Percentiles rank a stretch among this genome's conserved stretches.
Conservation (phyloP, 192 early-diverging fungal species). For the Powellomyces hirtus region DNA sequence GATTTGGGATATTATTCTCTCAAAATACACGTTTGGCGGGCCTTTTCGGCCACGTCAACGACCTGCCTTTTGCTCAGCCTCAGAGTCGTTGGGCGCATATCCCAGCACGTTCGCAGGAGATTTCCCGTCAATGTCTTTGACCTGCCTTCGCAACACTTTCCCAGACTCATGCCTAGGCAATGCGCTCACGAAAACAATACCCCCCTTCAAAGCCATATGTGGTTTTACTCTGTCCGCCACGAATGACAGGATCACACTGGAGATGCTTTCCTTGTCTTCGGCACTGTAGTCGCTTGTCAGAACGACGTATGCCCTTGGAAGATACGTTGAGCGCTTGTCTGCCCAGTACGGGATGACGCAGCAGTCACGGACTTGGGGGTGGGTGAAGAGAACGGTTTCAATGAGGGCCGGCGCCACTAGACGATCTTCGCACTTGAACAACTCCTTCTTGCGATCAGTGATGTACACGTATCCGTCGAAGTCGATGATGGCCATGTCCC, state of each 20-base stretch:
- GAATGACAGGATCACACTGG: not conserved
- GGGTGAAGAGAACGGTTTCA: not conserved
- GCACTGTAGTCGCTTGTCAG: not conserved
- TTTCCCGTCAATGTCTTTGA: not conserved
- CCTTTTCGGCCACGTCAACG: no score
- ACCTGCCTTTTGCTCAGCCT: no score
- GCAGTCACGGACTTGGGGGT: not conserved
- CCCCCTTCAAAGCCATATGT: not conserved
- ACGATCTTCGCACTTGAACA: not conserved
- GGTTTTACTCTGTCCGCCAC: not conserved
- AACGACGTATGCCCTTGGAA: not conserved
- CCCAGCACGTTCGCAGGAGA: no score
- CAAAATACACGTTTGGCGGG: no score
- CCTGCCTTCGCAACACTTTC: not conserved
- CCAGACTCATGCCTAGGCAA: not conserved
- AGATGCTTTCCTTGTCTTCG: not conserved
- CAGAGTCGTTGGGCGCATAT: no score
- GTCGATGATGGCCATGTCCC: conserved; percentile 1
- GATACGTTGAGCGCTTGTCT: not conserved
- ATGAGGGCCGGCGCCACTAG: not conserved
- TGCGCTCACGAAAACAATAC: not conserved
- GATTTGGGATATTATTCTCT: no score
- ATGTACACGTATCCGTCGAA: not conserved
- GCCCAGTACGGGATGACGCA: not conserved
- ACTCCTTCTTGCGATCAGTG: conserved; percentile 3